Base-by-base conservation (phyloP, 768 basidiomycete genomes). In the Suillus subalutaceus region DNA sequence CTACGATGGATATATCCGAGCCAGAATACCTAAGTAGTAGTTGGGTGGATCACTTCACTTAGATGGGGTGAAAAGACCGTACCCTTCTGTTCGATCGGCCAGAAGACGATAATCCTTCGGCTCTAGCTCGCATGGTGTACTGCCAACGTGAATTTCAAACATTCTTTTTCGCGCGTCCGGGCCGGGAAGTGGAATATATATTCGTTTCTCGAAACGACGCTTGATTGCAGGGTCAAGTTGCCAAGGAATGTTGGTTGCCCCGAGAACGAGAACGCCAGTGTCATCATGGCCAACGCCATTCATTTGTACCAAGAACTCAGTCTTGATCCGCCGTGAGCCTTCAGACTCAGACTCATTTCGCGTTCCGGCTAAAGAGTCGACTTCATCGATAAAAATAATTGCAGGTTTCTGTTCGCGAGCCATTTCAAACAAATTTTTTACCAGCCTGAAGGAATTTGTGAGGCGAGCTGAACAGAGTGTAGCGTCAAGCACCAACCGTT, bases 191-290 rank as follows among this genome's bases (percentile, higher is more conserved):
- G 97, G 97, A 66, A 99, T 99, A 77, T 98, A 95, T 82, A 99
- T 96, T 65, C 97, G 90, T 79, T 97, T 98, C 79, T 99, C 96
- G 69, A 99, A 99, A 88, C 97, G 88, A 75, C 97, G 91, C 78
- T 98, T 99, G 81, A 98, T 98, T 53, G 97, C 97, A 68, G 93
- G 92, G 75, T 99, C 97, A 56, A 98, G 85, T 74, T 96, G 93
- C 97, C 97, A 99, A 3, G 97, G 97, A 62, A 99, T 97, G 71
- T 99, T 99, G 6, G 97, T 99, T 10, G 97, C 97, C 38, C 96
- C 97, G 26, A 99, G 85, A 10, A 99, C 96, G 23, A 99, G 85
- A 0, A 99, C 94, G 10, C 97, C 97, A 0, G 93, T 93, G 77
- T 97, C 96, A 66, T 99, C 97, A 73, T 98, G 94, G 0, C 97